Percentiles rank a stretch among this genome's conserved stretches.
phyloP scores from a whole-genome alignment of 176 grass and related monocot species.

The Carex parvula region DNA sequence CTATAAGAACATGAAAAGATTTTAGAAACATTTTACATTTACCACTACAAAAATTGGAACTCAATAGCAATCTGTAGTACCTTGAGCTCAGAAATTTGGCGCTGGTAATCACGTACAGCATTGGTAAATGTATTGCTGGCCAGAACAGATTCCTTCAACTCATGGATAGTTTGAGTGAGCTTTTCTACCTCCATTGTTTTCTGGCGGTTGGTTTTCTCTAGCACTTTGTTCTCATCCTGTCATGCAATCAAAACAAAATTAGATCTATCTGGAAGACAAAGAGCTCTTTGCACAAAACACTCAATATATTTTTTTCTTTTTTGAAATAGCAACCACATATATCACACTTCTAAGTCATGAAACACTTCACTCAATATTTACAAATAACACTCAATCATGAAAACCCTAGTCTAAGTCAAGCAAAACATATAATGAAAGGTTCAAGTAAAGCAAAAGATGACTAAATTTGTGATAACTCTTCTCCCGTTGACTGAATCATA shows the following conservation, averaged over 20 bases:
- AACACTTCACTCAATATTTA: not conserved
- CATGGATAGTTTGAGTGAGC: slow-evolving; percentile 58
- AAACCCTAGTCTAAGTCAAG: not conserved
- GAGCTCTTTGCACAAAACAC: not conserved
- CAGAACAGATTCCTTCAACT: slow-evolving; percentile 80
- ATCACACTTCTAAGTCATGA: not conserved
- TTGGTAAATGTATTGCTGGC: slow-evolving; percentile 47
- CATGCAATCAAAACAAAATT: slow-evolving; percentile 2
- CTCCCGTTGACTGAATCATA: not conserved
- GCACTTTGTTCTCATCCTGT: slow-evolving; percentile 81
- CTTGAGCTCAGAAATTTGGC: slow-evolving; percentile 51
- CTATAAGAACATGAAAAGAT: not conserved
- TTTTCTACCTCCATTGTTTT: slow-evolving; percentile 77
- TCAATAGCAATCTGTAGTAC: slow-evolving; percentile 25
- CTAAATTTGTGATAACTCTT: not conserved
- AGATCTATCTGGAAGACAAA: not conserved
- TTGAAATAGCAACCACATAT: not conserved
- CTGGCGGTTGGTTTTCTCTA: slow-evolving; percentile 73
- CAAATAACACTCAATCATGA: not conserved
- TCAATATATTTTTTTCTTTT: not conserved
- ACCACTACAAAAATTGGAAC: not conserved
- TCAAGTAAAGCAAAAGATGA: not conserved
- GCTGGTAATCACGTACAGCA: slow-evolving; percentile 51
- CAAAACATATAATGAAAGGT: not conserved
- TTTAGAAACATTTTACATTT: slow-evolving; percentile 6